Evolutionary conservation across 108 stramenopile genomes (phyloP), one percentile per base, ranked within the genome.

Genomic region (Skeletonema potamos): DNA sequence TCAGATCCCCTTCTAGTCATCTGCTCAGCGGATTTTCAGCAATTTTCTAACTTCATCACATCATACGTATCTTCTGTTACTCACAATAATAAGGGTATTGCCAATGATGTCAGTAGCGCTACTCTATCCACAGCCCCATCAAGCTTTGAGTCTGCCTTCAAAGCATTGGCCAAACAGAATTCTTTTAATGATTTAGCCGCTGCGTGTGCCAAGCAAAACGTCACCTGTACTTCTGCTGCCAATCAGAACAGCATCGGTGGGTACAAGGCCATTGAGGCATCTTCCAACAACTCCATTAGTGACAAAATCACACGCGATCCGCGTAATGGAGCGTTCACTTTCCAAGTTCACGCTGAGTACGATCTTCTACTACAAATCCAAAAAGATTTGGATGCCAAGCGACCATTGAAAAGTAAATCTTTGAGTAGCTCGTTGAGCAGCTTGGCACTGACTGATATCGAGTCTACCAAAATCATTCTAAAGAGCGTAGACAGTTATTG

Each of bases 401-500:
- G 44, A 17, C 44, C 44, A 3, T 46, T 17, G 18, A 28, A 64
- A 15, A 46, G 58, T n/a, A 27, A 29, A 37, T 33, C 28, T 27
- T 24, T n/a, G n/a, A n/a, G n/a, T n/a, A n/a, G 41, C 68, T 34
- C 44, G 18, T 6, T 46, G 6, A 46, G 13, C 6, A 46, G 44
- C 13, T 17, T 46, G 44, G 34, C 28, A 7, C 13, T 41, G 39
- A 32, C 39, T 28, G 66, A 68, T 27, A 37, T 64, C 27, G 60
- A 43, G 4, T 17, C 33, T 13, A 72, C 61, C 9, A 27, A 44
- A 28, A 30, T 39, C 27, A 87, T 90, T 34, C 57, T 92, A 28
- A 46, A 70, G 22, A 66, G 76, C 10, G 67, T 94, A 15, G 96
- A 96, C 62, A 61, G 76, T 27, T 96, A 88, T 70, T 94, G 92